phyloP scores from a whole-genome alignment of 2,329 filamentous ascomycete species.

The Cytospora schulzeri region DNA sequence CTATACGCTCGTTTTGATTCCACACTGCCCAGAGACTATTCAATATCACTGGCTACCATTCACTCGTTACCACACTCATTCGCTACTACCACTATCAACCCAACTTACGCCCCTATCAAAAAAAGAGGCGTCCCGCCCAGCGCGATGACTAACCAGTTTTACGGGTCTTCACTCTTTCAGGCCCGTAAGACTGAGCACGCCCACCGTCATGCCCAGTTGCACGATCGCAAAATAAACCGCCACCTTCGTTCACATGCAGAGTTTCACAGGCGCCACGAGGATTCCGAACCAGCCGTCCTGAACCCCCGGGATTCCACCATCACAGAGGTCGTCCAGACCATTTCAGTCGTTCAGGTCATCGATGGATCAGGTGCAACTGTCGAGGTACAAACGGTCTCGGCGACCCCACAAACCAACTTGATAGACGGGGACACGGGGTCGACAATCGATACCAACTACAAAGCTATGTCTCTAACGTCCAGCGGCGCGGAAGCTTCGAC shows the following conservation, averaged over 20 bases:
- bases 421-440: conserved; percentile 41
- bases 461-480: conserved; percentile 16
- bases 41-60: conserved; percentile 9
- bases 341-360: conserved; percentile 57
- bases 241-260: conserved; percentile 36
- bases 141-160: conserved; percentile 49
- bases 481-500: conserved; percentile 17
- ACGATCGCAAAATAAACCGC: conserved; percentile 28
- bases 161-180: conserved; percentile 54
- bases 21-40: background rate
- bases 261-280: conserved; percentile 35
- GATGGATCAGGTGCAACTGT: conserved; percentile 51
- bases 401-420: conserved; percentile 43
- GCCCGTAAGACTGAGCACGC: conserved; percentile 39
- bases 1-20: conserved; percentile 25
- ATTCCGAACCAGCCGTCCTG: conserved; percentile 27
- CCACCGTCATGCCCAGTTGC: conserved; percentile 36
- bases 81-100: conserved; percentile 16
- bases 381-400: conserved; percentile 46
- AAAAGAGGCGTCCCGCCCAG: conserved; percentile 40
- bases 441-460: conserved; percentile 38
- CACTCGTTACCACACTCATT: conserved; percentile 13
- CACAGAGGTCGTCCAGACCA: conserved; percentile 54
- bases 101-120: conserved; percentile 29
- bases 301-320: conserved; percentile 39